phyloP scores from a whole-genome alignment of 2,329 filamentous ascomycete species.

The Penicillium sp. region DNA sequence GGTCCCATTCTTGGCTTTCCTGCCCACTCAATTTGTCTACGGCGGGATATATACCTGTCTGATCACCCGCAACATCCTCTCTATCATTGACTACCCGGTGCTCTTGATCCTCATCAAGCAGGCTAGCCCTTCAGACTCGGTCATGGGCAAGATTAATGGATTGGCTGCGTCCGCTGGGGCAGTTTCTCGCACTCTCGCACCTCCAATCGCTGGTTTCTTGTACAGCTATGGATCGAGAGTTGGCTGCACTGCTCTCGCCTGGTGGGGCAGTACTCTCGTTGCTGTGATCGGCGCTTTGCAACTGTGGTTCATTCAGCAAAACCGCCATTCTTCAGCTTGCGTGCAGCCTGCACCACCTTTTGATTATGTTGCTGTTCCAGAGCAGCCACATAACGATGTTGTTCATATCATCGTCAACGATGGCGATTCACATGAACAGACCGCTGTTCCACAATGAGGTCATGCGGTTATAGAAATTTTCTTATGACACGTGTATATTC shows the following conservation, averaged over 20 bases:
- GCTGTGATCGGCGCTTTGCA: conserved; percentile 59
- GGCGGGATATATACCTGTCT: conserved; percentile 67
- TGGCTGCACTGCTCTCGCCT: conserved; percentile 62
- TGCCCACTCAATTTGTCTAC: conserved; percentile 57
- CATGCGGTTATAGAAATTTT: neutral
- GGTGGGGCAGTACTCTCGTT: conserved; percentile 61
- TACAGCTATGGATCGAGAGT: conserved; percentile 63
- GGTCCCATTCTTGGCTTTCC: conserved; percentile 65
- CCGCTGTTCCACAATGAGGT: neutral
- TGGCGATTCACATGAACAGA: conserved; percentile 4
- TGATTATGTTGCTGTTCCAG: conserved; percentile 19
- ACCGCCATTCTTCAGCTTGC: conserved; percentile 44
- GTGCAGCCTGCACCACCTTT: conserved; percentile 39
- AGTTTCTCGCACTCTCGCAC: conserved; percentile 68
- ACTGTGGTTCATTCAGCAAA: conserved; percentile 56
- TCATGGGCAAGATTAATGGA: conserved; percentile 71
- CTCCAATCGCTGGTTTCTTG: conserved; percentile 66
- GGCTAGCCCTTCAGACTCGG: conserved; percentile 62
- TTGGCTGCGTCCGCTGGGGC: conserved; percentile 72
- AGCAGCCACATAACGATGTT: conserved; percentile 22
- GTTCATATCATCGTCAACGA: conserved; percentile 33
- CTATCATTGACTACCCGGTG: conserved; percentile 68
- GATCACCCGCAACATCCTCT: conserved; percentile 65
- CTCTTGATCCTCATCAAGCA: conserved; percentile 73
- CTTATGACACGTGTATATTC: neutral